Conservation (phyloP, 164 flowering plant species). For the grape (Vitis vinifera) region ASM3070453v1 NC_081820.1:2778501-2779000, state of each 20-base stretch:
- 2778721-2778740: constrained; percentile 24
- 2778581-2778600: constrained; percentile 55
- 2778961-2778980: constrained; percentile 41
- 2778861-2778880: constrained; percentile 40
- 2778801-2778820: constrained; percentile 33
- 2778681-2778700: constrained; percentile 55
- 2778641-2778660: constrained; percentile 52
- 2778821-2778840: too few relatives aligned
- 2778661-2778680: constrained; percentile 61
- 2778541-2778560: constrained; percentile 56
- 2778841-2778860: too few relatives aligned
- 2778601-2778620: constrained; percentile 54
- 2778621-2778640: constrained; percentile 40
- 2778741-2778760: constrained; percentile 51
- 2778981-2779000: constrained; percentile 77
- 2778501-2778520: constrained; percentile 51
- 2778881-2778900: constrained; percentile 67
- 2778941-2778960: constrained; percentile 39
- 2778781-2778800: constrained; percentile 50
- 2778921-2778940: constrained; percentile 58
- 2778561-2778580: constrained; percentile 66
- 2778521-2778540: constrained; percentile 55
- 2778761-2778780: constrained; percentile 65
- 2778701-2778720: constrained; percentile 54
- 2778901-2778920: constrained; percentile 87